Evolutionary conservation across 805 yeast genomes (phyloP), one percentile per base, ranked within the genome.

Genomic region (Hemisphaericaspora nanyangensis): DNA sequence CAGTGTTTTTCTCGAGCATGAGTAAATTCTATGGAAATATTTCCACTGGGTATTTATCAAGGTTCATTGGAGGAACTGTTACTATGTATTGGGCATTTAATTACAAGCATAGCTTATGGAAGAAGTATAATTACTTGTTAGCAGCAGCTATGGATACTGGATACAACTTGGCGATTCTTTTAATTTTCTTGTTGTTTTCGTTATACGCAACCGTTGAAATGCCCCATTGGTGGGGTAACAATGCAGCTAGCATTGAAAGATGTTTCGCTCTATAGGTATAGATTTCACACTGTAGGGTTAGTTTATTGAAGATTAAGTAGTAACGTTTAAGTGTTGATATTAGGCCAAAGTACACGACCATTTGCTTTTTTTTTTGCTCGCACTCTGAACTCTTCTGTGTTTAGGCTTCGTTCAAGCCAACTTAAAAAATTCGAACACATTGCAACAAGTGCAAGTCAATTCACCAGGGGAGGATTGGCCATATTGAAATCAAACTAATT

Each of bases 141-240:
- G 78, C 78, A 1, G 78, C 79, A 2, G 77, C 77, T 0, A 62
- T 70, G 44, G 78, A 73, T 43, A 70, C 77, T 0, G 79, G 77
- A 4, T 71, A 64, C 52, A 73, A 72, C 43, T 48, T 74, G 31
- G 58, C 75, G 3, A 57, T 66, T 30, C 44, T 73, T 17, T 44
- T 61, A 18, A 56, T 74, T 8, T 73, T 74, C 47, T 35, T 66
- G 8, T 38, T 65, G 17, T 58, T 63, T 15, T 53, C 70, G 1
- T 42, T 50, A 19, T 48, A 49, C 1, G 47, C 43, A 10, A 44
- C 39, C 0, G 31, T 54, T 3, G 46, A 42, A 7, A 62, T 63
- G 55, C 76, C 76, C 1, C 29, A 55, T 36, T 74, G 78, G 79
- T 74, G 74, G 70, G 79, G 79, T 7, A 74, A 74, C 46, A 67